A percentile compares a stretch with the other conserved stretches of the same genome.
Conservation (phyloP, 805 yeast genomes). For the Candida endomychidarum region DNA sequence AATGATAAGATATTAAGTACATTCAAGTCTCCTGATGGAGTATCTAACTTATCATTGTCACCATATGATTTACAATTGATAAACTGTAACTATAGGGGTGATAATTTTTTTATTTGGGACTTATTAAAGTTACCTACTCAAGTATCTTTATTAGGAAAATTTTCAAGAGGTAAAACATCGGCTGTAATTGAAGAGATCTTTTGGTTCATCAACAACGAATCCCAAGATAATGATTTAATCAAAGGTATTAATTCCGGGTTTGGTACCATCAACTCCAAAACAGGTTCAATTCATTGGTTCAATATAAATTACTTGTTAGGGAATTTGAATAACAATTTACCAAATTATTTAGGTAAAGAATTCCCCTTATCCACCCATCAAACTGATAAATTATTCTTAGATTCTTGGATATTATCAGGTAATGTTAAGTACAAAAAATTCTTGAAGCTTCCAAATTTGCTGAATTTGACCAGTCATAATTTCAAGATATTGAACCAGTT, state of each 20-base stretch:
- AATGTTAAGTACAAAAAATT: constrained; percentile 13
- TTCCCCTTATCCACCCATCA: constrained; percentile 8
- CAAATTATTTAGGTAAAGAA: constrained; percentile 24
- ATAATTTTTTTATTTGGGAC: constrained; percentile 65
- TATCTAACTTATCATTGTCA: constrained; percentile 58
- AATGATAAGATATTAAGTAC: constrained; percentile 37
- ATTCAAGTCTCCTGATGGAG: constrained; percentile 62
- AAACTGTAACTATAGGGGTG: constrained; percentile 58
- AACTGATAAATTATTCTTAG: constrained; percentile 23
- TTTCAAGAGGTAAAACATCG: constrained; percentile 61
- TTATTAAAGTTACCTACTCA: constrained; percentile 49
- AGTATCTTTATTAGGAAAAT: constrained; percentile 56
- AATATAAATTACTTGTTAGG: constrained; percentile 43
- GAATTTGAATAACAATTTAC: constrained; percentile 28
- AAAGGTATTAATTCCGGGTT: constrained; percentile 40
- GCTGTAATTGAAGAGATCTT: constrained; percentile 49
- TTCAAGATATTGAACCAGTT: constrained; percentile 24
- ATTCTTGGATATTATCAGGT: constrained; percentile 49
- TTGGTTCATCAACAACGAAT: constrained; percentile 50
- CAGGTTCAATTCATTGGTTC: constrained; percentile 67
- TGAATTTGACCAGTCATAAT: constrained; percentile 14
- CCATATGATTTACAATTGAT: constrained; percentile 60
- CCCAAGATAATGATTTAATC: constrained; percentile 18
- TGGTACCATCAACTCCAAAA: constrained; percentile 50
- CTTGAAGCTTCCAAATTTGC: constrained; percentile 27